These are phyloP conservation scores for Vigna reflexopilosa DNA, from an alignment of 306 rosid species.

Conservation along the genomic window DNA sequence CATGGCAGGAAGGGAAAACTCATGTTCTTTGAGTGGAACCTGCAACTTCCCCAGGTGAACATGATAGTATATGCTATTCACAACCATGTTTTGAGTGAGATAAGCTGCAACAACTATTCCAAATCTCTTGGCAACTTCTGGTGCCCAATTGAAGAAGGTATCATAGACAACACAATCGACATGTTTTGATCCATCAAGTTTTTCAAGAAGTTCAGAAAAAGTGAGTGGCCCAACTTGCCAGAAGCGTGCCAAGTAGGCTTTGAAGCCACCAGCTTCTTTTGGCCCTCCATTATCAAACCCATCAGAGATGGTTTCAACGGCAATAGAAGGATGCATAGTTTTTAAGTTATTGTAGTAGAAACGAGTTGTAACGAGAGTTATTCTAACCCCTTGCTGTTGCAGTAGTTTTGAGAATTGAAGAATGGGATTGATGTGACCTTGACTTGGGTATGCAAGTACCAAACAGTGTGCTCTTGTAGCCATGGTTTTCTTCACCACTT, in stretches of 20 bases:
- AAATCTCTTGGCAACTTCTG: not conserved
- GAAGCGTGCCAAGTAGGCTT: not conserved
- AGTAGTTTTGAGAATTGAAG: constrained; percentile 22
- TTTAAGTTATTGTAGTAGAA: constrained; percentile 15
- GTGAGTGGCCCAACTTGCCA: constrained; percentile 1
- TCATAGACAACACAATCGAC: not conserved
- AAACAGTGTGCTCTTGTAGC: not conserved
- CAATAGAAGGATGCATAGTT: not conserved
- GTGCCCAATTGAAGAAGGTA: not conserved
- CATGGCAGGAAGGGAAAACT: constrained; percentile 1
- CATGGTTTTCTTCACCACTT: not conserved
- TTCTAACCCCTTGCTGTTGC: constrained; percentile 1
- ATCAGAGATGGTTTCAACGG: constrained; percentile 31
- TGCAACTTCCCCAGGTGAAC: not conserved
- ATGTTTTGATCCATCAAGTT: not conserved
- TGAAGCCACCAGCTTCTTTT: not conserved
- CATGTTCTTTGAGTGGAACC: not conserved
- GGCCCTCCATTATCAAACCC: constrained; percentile 3
- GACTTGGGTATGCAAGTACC: not conserved
- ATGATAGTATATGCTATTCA: not conserved
- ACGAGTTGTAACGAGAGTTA: constrained; percentile 15
- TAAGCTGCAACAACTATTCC: not conserved
- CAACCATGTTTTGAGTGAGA: constrained; percentile 9
- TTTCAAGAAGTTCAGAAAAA: not conserved
- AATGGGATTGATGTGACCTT: constrained; percentile 6